Evolutionary conservation across 208 protist species (phyloP), one percentile per base, ranked within the genome.

Genomic region (Acanthamoeba quina): DNA sequence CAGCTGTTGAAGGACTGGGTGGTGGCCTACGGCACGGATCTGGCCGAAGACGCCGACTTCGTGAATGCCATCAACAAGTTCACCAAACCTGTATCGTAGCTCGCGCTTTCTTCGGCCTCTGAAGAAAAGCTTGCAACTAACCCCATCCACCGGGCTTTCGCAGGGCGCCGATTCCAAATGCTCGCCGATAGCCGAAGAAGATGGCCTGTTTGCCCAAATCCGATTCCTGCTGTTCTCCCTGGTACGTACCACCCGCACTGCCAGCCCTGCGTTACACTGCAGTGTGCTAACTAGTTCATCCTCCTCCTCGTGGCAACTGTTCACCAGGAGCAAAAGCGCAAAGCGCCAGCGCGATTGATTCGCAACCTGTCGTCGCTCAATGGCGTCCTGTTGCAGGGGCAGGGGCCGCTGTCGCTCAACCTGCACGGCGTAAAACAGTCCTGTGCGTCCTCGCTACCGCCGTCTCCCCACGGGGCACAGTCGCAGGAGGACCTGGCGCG

Each of bases 321-420:
- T 19, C 19, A 47, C 2, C 70, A 78, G 70, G 70, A 78, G 41
- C 70, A 78, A 78, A 78, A 78, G 70, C 9, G 41, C 37, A 78
- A 78, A 26, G n/a, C 70, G n/a, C 70, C 70, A 24, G 31, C 26
- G 70, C 70, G 70, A 29, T 15, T 78, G 29, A 78, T 78, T 52
- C 70, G 70, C 37, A 78, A 78, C 11, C 41, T 78, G 37, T 78
- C 70, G 41, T 78, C 70, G 70, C 70, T 78, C 24, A 78, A 78
- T 9, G 34, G 34, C 17, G 17, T 78, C 26, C 62, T 68, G 26
- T 24, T 62, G 21, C 56, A 62, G 56, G 21, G 26, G 62, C 62
- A 68, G 62, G 3, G 6, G 62, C 62, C 62, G n/a, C 26, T 78
- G 31, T 37, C 70, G 6, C 4, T 78, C 70, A 68, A 34, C 34